Evolutionary conservation across 345 rosid species (phyloP).

Genomic region (Bruguiera gymnorhiza): DNA sequence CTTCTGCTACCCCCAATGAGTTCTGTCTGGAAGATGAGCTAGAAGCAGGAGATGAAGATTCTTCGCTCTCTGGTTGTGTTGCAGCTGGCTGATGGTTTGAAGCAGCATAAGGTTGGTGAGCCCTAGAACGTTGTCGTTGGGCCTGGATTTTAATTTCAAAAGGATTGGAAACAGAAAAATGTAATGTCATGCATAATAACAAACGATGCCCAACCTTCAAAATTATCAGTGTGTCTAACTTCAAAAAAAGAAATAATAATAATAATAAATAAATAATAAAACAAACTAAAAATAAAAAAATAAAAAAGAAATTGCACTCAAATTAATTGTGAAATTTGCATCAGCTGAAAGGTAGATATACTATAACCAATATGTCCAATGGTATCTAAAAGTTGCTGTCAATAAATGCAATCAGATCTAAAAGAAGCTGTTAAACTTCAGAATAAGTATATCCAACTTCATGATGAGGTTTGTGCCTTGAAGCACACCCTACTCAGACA

Average conservation of each 20-base stretch:
- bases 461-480: background rate
- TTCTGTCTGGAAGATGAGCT: slow-evolving; percentile 70
- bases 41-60: slow-evolving; percentile 59
- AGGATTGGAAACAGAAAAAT: background rate
- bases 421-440: background rate
- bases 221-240: too few relatives aligned
- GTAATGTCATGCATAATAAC: background rate
- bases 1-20: slow-evolving; percentile 41
- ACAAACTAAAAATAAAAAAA: background rate
- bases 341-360: background rate
- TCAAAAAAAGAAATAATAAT: background rate
- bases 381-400: background rate
- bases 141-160: slow-evolving; percentile 23
- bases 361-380: background rate
- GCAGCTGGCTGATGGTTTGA: slow-evolving; percentile 34
- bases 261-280: background rate
- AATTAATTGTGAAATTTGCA: background rate
- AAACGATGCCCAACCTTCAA: background rate
- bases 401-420: too few relatives aligned
- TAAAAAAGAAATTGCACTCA: background rate
- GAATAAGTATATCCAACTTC: background rate
- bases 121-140: slow-evolving; percentile 33
- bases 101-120: slow-evolving; percentile 24
- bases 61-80: slow-evolving; percentile 43
- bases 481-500: background rate